Conservation (phyloP, 306 rosid genomes). For the Cucumis melo region DNA sequence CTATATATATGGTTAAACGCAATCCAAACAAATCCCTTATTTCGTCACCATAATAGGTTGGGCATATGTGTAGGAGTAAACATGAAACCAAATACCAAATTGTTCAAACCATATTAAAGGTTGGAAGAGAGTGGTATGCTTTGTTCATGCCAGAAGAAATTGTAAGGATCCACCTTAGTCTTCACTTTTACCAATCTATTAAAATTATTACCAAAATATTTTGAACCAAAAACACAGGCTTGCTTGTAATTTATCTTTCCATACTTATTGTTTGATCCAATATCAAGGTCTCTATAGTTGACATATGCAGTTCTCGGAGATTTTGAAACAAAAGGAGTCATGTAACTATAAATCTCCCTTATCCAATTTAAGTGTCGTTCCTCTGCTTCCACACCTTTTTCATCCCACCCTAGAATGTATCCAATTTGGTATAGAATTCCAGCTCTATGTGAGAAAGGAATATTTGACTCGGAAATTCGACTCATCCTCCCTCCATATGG, state of each 20-base stretch:
- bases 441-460: slow-evolving; percentile 58
- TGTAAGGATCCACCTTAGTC: background rate
- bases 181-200: background rate
- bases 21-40: too few species aligned
- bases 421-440: background rate
- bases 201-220: slow-evolving; percentile 19
- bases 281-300: background rate
- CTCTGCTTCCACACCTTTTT: background rate
- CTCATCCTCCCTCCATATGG: slow-evolving; percentile 75
- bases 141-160: slow-evolving; percentile 29
- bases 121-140: slow-evolving; percentile 28
- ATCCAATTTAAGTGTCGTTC: background rate
- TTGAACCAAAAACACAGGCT: slow-evolving; percentile 52
- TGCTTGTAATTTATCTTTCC: slow-evolving; percentile 14
- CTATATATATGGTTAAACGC: too few species aligned
- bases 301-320: slow-evolving; percentile 55
- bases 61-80: background rate
- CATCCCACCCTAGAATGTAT: slow-evolving; percentile 33
- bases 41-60: background rate
- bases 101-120: background rate
- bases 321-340: background rate
- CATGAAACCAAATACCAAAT: background rate
- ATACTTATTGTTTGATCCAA: background rate
- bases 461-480: slow-evolving; percentile 11
- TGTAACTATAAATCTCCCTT: background rate